phyloP scores from a whole-genome alignment of 108 stramenopile genomes.

The Fistulifera solaris region DNA sequence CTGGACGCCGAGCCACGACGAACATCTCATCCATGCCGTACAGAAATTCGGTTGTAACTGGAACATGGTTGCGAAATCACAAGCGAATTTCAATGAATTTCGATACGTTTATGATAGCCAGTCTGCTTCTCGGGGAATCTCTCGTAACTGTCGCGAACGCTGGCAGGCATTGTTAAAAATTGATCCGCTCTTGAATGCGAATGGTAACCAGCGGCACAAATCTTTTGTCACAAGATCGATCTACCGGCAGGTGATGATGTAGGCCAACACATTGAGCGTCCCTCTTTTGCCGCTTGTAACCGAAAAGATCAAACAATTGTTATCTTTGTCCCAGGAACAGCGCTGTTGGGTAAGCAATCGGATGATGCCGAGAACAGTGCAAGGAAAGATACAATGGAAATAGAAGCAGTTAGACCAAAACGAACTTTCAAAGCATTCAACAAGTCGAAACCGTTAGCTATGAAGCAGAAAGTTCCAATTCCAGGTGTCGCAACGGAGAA shows the following conservation, averaged over 20 bases:
- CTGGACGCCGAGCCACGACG: slow-evolving; percentile 51
- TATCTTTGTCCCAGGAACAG: not conserved
- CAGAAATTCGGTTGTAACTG: slow-evolving; percentile 56
- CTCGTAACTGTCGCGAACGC: slow-evolving; percentile 46
- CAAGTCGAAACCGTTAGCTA: slow-evolving; percentile 21
- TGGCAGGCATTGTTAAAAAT: slow-evolving; percentile 35
- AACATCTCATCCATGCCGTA: slow-evolving; percentile 26
- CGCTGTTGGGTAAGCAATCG: not conserved
- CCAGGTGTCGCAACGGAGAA: slow-evolving; percentile 29
- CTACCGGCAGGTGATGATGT: not conserved
- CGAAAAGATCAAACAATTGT: not conserved
- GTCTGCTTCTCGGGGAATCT: slow-evolving; percentile 5
- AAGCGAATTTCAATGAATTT: slow-evolving; percentile 24
- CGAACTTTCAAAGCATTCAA: slow-evolving; percentile 17
- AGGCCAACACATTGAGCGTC: not conserved
- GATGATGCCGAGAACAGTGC: not conserved
- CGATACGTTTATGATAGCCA: not conserved
- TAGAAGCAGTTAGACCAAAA: not conserved
- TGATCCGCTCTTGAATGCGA: not conserved
- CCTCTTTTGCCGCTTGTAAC: too few relatives aligned
- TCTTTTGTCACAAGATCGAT: not conserved
- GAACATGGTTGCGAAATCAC: slow-evolving; percentile 36
- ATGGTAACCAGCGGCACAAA: not conserved
- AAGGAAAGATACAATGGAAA: not conserved
- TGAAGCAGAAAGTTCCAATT: slow-evolving; percentile 32